These are phyloP conservation scores for Lepiota subincarnata DNA, from an alignment of 768 basidiomycete genomes.

Conservation along the genomic window DNA sequence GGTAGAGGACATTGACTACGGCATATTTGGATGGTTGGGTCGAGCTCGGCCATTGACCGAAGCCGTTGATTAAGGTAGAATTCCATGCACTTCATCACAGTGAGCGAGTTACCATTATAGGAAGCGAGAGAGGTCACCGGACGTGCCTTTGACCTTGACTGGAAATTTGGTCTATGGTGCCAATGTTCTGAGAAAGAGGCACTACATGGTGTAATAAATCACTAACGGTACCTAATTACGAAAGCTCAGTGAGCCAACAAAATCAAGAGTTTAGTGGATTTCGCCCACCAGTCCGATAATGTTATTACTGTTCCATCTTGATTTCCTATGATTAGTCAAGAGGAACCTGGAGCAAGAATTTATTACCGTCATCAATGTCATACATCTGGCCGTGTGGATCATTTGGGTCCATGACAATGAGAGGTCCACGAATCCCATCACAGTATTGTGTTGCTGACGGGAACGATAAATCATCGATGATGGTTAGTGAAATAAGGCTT, in stretches of 20 bases:
- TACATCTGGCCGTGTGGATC: constrained; percentile 29
- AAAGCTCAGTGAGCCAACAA: not conserved
- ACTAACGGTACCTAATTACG: constrained; percentile 14
- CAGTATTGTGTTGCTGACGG: constrained; percentile 41
- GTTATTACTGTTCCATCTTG: constrained; percentile 27
- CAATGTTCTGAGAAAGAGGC: not conserved
- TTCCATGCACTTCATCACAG: constrained; percentile 10
- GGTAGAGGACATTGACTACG: too few relatives aligned
- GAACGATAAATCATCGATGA: not conserved
- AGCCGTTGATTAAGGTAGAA: constrained; percentile 15
- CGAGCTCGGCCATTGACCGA: not conserved
- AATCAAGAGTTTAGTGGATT: not conserved
- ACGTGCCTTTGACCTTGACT: not conserved
- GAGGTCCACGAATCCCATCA: constrained; percentile 40
- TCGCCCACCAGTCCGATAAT: constrained; percentile 13
- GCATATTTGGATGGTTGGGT: too few relatives aligned
- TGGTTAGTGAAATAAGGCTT: not conserved
- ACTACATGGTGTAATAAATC: not conserved
- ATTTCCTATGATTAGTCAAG: constrained; percentile 22
- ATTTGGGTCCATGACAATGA: constrained; percentile 35
- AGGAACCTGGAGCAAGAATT: constrained; percentile 21
- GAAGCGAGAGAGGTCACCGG: constrained; percentile 7
- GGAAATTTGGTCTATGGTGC: not conserved
- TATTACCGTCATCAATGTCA: constrained; percentile 43
- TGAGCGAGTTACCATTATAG: constrained; percentile 42